Base-by-base conservation (phyloP, 768 basidiomycete species). In the Tephrocybe sp. region DNA sequence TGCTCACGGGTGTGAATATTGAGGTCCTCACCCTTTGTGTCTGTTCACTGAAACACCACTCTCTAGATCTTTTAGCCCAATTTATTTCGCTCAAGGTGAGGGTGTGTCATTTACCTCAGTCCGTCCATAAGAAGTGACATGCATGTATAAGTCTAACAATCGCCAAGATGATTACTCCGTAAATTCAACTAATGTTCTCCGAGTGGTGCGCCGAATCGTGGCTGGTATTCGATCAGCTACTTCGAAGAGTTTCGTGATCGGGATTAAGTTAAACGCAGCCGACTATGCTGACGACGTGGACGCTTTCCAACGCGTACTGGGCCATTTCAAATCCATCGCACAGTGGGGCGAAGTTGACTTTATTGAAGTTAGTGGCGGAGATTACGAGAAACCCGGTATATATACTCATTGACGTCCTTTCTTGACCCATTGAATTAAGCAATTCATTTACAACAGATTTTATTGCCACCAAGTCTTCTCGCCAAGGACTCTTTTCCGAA, bases 341-440 rank as follows among this genome's bases (percentile, higher is more conserved):
- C 63, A 65, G 33, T 90, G 90, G 84, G 76, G 76, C 1, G 68
- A 70, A 15, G 61, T 95, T 4, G 93, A 96, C 65, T 88, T 93
- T 61, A 82, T 96, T 45, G 93, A 96, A 66, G 80, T 96, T 53
- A 90, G 86, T 49, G 93, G 93, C 1, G 93, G 93, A 0, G 85
- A 86, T 62, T 96, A 95, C 58, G 89, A 92, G 61, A 80, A 76
- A 15, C 86, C 88, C 58, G 81, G 91, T 86, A 58, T 15, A 74
- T 59, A 15, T 4, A 7, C 20, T 34, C 24, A 5, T 18, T 21
- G 12, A 33, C 18, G 17, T 26, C 21, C 51, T 52, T 33, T 4
- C 15, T 7, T 4, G 15, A 43, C 15, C 24, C 28, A 14, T 7
- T 33, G 21, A 36, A 10, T 9, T 28, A 18, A 47, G 28, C 25